A percentile compares a stretch with the other conserved stretches of the same genome.
These are phyloP conservation scores for Malassezia nana DNA, from an alignment of 1,284 basidiomycete genomes.

Conservation along the genomic window DNA sequence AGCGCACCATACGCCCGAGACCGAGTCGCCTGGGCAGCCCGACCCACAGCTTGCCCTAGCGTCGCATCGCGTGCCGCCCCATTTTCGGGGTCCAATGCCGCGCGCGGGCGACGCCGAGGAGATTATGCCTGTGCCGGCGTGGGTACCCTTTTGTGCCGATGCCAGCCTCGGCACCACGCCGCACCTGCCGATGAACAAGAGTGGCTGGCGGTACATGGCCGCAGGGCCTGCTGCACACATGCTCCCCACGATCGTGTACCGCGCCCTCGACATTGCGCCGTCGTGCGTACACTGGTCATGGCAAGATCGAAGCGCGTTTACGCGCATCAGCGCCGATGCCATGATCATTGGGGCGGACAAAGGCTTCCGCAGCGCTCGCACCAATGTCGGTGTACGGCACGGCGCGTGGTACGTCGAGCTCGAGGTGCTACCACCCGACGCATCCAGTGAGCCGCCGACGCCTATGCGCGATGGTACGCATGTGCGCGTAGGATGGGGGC, in stretches of 20 bases:
- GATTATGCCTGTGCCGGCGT: conserved; percentile 26
- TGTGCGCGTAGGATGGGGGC: conserved; percentile 79
- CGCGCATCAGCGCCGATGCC: conserved; percentile 73
- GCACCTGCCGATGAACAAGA: conserved; percentile 38
- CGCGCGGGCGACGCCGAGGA: conserved; percentile 30
- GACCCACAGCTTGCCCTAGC: neutral
- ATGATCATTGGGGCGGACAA: conserved; percentile 68
- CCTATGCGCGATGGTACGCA: conserved; percentile 58
- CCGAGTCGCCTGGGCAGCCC: neutral
- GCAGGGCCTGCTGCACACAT: conserved; percentile 34
- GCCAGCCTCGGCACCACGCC: conserved; percentile 23
- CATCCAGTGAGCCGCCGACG: conserved; percentile 10
- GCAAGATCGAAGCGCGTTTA: conserved; percentile 60
- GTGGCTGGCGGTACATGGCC: conserved; percentile 39
- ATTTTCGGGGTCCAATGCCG: conserved; percentile 34
- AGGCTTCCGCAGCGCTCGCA: conserved; percentile 79
- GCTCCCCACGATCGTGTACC: conserved; percentile 34
- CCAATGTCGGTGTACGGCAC: conserved; percentile 76
- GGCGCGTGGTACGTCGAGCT: conserved; percentile 94
- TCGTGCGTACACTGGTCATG: conserved; percentile 42
- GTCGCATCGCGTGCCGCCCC: conserved; percentile 23
- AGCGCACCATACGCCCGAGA: neutral
- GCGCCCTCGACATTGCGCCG: conserved; percentile 31
- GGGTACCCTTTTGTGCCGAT: conserved; percentile 13
- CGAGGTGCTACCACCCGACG: conserved; percentile 58